These are phyloP conservation scores for Fusarium sp. DNA, from an alignment of 2,329 filamentous ascomycete species.

Conservation along the genomic window DNA sequence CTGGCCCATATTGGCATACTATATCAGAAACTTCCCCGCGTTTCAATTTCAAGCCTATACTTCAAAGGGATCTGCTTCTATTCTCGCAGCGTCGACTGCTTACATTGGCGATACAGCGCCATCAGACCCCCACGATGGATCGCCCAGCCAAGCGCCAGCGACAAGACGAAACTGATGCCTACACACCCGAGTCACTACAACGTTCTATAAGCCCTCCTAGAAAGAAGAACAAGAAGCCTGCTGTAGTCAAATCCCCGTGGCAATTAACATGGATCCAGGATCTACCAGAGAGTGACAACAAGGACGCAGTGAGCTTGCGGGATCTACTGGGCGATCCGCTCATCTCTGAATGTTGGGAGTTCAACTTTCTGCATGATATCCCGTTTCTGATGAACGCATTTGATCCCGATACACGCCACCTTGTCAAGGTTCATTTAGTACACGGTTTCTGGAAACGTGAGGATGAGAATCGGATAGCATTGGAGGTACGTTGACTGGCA, in stretches of 20 bases:
- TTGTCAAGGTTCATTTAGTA: conserved; percentile 65
- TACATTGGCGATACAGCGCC: no score
- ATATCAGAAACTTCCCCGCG: neutral
- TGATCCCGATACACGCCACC: conserved; percentile 60
- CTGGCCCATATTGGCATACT: neutral
- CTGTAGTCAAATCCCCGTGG: conserved; percentile 70
- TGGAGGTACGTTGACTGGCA: conserved; percentile 61
- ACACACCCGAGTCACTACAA: conserved; percentile 46
- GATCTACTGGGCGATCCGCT: conserved; percentile 80
- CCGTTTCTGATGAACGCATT: conserved; percentile 66
- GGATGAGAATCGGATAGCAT: conserved; percentile 64
- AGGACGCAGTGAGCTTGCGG: conserved; percentile 71
- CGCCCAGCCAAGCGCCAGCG: conserved; percentile 48
- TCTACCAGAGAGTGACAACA: conserved; percentile 68
- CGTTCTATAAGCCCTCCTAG: conserved; percentile 60
- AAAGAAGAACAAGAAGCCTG: conserved; percentile 44
- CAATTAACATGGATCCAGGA: conserved; percentile 77
- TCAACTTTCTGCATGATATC: conserved; percentile 74
- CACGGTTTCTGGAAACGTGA: conserved; percentile 76
- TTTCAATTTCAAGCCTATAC: neutral
- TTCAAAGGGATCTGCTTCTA: neutral
- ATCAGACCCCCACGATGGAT: conserved; percentile 43
- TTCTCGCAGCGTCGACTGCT: neutral
- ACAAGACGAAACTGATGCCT: conserved; percentile 20
- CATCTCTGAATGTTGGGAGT: conserved; percentile 77